Conservation (phyloP, 202 grass and related monocot genomes). For the Elaeis oleifera region DNA sequence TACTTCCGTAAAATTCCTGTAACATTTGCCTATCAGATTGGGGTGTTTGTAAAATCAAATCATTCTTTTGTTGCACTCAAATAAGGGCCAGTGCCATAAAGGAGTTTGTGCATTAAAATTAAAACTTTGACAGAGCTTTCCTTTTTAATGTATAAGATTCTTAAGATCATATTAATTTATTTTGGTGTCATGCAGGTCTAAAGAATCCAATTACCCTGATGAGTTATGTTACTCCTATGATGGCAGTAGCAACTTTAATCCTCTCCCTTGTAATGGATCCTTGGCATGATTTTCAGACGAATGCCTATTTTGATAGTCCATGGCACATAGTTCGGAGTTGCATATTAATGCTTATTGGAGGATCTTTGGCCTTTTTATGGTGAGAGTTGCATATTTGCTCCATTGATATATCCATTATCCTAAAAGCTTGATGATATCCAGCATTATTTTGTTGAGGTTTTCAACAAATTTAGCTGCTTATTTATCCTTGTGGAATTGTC, state of each 20-base stretch:
- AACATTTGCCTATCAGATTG: no score
- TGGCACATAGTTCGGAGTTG: slow-evolving; percentile 74
- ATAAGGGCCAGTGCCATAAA: no score
- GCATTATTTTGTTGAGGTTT: not conserved
- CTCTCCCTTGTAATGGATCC: slow-evolving; percentile 91
- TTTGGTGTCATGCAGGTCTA: slow-evolving; percentile 53
- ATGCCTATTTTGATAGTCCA: slow-evolving; percentile 76
- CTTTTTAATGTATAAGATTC: not conserved
- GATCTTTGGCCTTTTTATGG: slow-evolving; percentile 96
- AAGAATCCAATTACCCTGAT: slow-evolving; percentile 97
- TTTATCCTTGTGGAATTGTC: no score
- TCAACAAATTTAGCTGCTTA: not conserved
- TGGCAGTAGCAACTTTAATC: slow-evolving; percentile 84
- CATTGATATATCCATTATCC: not conserved
- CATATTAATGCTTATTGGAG: slow-evolving; percentile 92
- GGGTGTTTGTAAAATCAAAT: no score
- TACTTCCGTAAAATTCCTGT: no score
- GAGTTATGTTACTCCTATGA: slow-evolving; percentile 91
- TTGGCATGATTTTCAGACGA: slow-evolving; percentile 81
- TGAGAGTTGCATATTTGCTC: slow-evolving; percentile 19
- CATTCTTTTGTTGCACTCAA: no score
- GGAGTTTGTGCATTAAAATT: no score
- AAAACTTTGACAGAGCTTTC: no score
- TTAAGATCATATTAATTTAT: slow-evolving; percentile 14
- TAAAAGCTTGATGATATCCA: not conserved